Evolutionary conservation across 1,139 yeast genomes (phyloP), one percentile per base, ranked within the genome.

Genomic region (Hansenula lynferdii): DNA sequence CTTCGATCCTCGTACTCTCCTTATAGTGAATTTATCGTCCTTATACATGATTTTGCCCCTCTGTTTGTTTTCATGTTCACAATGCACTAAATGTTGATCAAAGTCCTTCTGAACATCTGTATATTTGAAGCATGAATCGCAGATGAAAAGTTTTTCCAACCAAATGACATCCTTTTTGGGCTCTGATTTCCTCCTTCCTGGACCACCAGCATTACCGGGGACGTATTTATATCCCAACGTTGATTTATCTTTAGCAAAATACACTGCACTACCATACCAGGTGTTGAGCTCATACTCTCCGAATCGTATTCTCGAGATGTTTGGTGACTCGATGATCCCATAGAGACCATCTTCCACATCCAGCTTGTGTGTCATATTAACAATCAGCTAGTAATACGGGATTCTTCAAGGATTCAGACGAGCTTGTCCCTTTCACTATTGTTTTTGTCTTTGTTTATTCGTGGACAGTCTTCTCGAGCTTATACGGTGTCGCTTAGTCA

Each of bases 201-300:
- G 11, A 17, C 14, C 14, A 8, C 17, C 24, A 16, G 33, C 34
- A 37, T 21, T 21, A 30, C 17, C 39, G 28, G 35, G 38, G 27
- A 35, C 36, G 36, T 41, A 42, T 19, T 50, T 50, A 39, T 40
- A 47, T 12, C 64, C 64, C 39, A 67, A 39, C 4, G 54, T 51
- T 42, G 48, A 53, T 28, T 53, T 57, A 37, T 60, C 62, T 17
- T 42, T 50, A 34, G 59, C 60, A 48, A 85, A 86, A 54, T 85
- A 82, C 1, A 87, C 94, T 5, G 85, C 76, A 51, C 84, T 83
- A 1, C 95, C 94, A 57, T 84, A 87, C 96, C 96, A 86, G 1
- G 96, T 80, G 38, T 76, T 72, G 46, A 86, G 80, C 47, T 75
- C 74, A 49, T 69, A 71, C 32, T 69, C 66, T 1, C 95, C 96